A percentile compares a stretch with the other conserved stretches of the same genome.
phyloP scores from a whole-genome alignment of 306 rosid genomes.

The Biancaea sappan region DNA sequence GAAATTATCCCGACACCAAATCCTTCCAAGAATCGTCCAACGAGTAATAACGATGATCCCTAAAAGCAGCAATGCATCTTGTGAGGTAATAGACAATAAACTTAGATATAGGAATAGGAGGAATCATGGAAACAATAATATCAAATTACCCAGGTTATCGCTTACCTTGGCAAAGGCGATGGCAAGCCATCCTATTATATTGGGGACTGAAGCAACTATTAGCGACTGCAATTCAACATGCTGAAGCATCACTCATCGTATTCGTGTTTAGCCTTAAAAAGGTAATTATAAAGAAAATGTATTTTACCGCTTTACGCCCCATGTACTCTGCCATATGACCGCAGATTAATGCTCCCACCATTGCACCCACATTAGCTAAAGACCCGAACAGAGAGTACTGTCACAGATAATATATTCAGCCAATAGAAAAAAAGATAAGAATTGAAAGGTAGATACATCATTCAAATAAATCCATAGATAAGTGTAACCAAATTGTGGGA shows the following conservation, averaged over 20 bases:
- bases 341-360: too few species aligned
- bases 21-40: constrained; percentile 87
- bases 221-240: constrained; percentile 55
- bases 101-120: background rate
- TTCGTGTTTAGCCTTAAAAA: background rate
- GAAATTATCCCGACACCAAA: constrained; percentile 88
- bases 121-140: background rate
- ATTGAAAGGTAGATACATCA: too few species aligned
- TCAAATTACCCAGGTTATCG: constrained; percentile 7
- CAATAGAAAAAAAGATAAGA: background rate
- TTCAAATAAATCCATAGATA: too few species aligned
- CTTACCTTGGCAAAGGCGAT: constrained; percentile 70
- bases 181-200: constrained; percentile 73
- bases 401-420: background rate
- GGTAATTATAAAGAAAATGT: background rate
- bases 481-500: too few species aligned
- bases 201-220: constrained; percentile 71
- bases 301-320: constrained; percentile 75
- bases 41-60: constrained; percentile 73
- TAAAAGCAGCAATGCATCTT: constrained; percentile 25
- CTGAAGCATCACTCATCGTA: background rate
- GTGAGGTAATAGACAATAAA: background rate
- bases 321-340: constrained; percentile 75
- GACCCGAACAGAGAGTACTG: constrained; percentile 79
- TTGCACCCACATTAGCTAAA: constrained; percentile 72